Percentiles rank a stretch among this genome's conserved stretches.
Conservation (phyloP, 495 filamentous ascomycete species). For the Hypoxylon intermedium region DNA sequence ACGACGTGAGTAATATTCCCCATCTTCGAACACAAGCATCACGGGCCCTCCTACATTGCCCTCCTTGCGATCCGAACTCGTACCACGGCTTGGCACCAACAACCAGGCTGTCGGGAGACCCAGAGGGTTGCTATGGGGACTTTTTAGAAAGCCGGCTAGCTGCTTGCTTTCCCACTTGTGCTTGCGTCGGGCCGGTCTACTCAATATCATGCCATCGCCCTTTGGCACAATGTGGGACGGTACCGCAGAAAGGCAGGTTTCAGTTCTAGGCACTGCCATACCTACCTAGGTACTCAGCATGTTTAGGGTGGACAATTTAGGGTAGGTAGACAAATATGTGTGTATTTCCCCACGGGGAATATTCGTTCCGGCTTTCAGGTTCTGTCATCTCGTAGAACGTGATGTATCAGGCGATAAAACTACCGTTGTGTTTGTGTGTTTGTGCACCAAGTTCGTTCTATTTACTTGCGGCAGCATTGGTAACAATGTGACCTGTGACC, state of each 20-base stretch:
- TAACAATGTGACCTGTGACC: too few relatives aligned
- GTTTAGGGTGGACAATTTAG: too few relatives aligned
- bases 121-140: not conserved
- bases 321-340: too few relatives aligned
- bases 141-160: not conserved
- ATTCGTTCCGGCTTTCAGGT: not conserved
- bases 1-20: too few relatives aligned
- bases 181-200: not conserved
- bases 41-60: too few relatives aligned
- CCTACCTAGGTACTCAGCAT: constrained; percentile 5
- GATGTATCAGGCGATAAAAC: not conserved
- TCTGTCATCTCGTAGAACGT: not conserved
- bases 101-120: constrained; percentile 27
- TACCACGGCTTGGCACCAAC: constrained; percentile 21
- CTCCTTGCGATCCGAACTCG: not conserved
- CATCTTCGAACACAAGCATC: too few relatives aligned
- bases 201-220: constrained; percentile 19
- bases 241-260: too few relatives aligned
- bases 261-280: constrained; percentile 11
- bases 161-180: constrained; percentile 1
- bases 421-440: too few relatives aligned
- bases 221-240: too few relatives aligned
- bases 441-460: too few relatives aligned
- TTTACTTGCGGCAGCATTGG: too few relatives aligned
- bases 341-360: constrained; percentile 23